phyloP scores from a whole-genome alignment of 257 asterid species.

The Nicotiana knightiana region DNA sequence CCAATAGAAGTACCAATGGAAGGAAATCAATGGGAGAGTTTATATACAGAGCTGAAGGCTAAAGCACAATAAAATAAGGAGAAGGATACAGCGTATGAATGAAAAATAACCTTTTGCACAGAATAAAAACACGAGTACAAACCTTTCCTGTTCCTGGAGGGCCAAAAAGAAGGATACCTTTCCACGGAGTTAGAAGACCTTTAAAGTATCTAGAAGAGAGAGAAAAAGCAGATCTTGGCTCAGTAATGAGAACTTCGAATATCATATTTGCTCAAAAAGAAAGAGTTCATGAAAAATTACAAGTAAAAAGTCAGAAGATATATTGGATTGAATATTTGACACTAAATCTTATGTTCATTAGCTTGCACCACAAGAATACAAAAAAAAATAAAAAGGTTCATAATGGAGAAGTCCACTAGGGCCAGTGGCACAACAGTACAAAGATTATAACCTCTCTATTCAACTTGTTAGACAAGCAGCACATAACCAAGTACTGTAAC shows the following conservation, averaged over 20 bases:
- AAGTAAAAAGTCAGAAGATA: background rate
- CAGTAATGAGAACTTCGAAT: background rate
- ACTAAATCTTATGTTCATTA: background rate
- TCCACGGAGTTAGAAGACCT: slow-evolving; percentile 97
- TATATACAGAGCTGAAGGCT: background rate
- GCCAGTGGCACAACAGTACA: background rate
- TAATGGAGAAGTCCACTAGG: background rate
- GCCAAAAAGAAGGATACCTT: slow-evolving; percentile 98
- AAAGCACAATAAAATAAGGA: background rate
- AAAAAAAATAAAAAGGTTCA: background rate
- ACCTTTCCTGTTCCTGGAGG: slow-evolving; percentile 99
- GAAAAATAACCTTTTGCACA: background rate
- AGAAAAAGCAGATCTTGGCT: slow-evolving; percentile 8
- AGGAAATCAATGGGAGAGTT: background rate
- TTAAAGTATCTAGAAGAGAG: slow-evolving; percentile 68
- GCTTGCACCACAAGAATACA: background rate
- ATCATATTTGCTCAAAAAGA: background rate
- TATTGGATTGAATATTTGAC: background rate
- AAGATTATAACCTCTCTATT: background rate
- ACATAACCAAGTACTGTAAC: slow-evolving; percentile 22
- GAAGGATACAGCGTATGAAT: background rate
- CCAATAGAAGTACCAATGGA: background rate
- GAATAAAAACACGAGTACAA: slow-evolving; percentile 17
- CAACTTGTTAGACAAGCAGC: background rate
- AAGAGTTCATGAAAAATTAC: background rate